Conservation (phyloP, 306 rosid genomes). For the Luffa acutangula region DNA sequence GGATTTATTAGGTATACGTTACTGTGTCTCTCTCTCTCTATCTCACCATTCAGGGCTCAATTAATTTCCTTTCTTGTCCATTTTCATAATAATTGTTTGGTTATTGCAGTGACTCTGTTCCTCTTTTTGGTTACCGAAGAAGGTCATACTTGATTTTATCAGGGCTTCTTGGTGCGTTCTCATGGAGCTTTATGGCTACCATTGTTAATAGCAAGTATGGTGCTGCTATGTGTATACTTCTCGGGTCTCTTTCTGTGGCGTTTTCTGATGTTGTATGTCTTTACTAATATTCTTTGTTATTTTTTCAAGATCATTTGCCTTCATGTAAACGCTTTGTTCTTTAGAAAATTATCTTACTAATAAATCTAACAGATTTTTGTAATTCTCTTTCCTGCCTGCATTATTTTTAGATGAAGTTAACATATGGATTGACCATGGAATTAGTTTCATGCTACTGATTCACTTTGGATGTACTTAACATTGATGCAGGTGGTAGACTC, state of each 20-base stretch:
- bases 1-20: slow-evolving; percentile 75
- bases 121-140: slow-evolving; percentile 95
- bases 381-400: not conserved
- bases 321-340: not conserved
- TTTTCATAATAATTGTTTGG: slow-evolving; percentile 8
- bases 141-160: slow-evolving; percentile 89
- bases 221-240: slow-evolving; percentile 83
- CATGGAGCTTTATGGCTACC: slow-evolving; percentile 90
- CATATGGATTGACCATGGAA: not conserved
- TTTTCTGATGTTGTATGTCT: slow-evolving; percentile 96
- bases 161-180: slow-evolving; percentile 93
- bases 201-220: slow-evolving; percentile 65
- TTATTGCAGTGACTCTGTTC: slow-evolving; percentile 80
- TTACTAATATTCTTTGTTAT: slow-evolving; percentile 4
- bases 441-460: not conserved
- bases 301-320: not conserved
- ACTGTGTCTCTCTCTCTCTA: not conserved
- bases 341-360: not conserved
- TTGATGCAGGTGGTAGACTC: slow-evolving; percentile 91
- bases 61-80: not conserved
- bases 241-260: slow-evolving; percentile 96
- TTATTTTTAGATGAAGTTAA: not conserved
- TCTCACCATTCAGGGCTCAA: not conserved
- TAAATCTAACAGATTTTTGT: not conserved
- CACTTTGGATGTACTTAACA: slow-evolving; percentile 18